Evolutionary conservation across 768 basidiomycete genomes (phyloP).

Genomic region (Leccinellum albellum): DNA sequence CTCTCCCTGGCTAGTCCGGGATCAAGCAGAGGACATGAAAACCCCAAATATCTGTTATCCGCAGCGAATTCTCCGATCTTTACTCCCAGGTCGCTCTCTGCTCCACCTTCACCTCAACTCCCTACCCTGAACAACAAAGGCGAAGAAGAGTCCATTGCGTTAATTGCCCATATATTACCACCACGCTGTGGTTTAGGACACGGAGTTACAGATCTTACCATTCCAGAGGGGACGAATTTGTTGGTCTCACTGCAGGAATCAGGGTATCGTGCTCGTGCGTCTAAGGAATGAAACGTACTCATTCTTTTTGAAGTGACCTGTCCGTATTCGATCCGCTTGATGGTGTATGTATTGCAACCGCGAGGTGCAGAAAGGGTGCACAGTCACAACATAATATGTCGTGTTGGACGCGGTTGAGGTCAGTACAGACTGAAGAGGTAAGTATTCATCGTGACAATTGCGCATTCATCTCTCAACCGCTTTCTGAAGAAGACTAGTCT

Average conservation of each 20-base stretch:
- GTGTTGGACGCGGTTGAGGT: slow-evolving; percentile 21
- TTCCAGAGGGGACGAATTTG: slow-evolving; percentile 40
- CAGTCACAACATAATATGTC: slow-evolving; percentile 8
- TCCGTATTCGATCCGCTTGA: slow-evolving; percentile 54
- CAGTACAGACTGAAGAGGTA: slow-evolving; percentile 21
- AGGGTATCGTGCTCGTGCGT: slow-evolving; percentile 45
- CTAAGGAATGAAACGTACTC: slow-evolving; percentile 1
- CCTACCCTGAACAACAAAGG: slow-evolving; percentile 11
- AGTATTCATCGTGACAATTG: not conserved
- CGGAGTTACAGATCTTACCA: slow-evolving; percentile 44
- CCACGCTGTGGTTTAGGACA: slow-evolving; percentile 36
- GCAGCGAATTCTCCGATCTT: slow-evolving; percentile 43
- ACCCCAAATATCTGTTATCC: slow-evolving; percentile 44
- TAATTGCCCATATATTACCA: slow-evolving; percentile 43
- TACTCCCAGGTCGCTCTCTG: slow-evolving; percentile 35
- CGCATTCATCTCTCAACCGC: not conserved
- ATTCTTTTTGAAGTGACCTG: slow-evolving; percentile 41
- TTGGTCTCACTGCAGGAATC: slow-evolving; percentile 57
- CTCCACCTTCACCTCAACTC: slow-evolving; percentile 33
- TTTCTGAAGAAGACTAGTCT: slow-evolving; percentile 23
- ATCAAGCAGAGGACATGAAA: slow-evolving; percentile 23
- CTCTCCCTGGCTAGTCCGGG: slow-evolving; percentile 12
- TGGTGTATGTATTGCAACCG: slow-evolving; percentile 34
- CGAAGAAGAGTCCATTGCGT: slow-evolving; percentile 15
- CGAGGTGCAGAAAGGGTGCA: slow-evolving; percentile 8